phyloP scores from a whole-genome alignment of 108 stramenopile species.

The Cyclotella atomus region DNA sequence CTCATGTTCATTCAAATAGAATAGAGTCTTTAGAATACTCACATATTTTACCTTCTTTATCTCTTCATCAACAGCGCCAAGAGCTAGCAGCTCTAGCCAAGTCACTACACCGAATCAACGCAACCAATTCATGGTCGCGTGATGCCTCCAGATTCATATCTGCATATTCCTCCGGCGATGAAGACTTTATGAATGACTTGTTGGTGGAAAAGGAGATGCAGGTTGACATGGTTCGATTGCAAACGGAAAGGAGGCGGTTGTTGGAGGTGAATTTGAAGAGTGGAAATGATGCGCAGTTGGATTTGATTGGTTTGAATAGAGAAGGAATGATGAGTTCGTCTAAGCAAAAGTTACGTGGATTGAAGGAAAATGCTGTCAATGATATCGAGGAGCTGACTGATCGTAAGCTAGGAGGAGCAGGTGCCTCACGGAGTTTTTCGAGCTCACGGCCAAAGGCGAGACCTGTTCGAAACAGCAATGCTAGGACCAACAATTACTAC shows the following conservation, averaged over 20 bases:
- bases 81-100: neutral
- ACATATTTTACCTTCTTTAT: neutral
- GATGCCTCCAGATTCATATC: slow-evolving; percentile 3
- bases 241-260: neutral
- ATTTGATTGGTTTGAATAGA: neutral
- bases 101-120: neutral
- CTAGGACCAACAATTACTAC: neutral
- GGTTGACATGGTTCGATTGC: neutral
- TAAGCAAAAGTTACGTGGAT: too few species aligned
- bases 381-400: neutral
- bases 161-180: neutral
- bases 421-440: neutral
- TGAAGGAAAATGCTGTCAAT: neutral
- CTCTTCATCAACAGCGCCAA: neutral
- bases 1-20: too few species aligned
- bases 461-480: neutral
- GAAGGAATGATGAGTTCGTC: neutral
- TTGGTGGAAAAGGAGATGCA: neutral
- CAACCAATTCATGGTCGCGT: neutral
- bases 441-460: neutral
- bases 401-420: neutral
- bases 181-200: neutral
- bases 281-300: neutral
- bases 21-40: neutral
- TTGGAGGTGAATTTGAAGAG: neutral